Conservation (phyloP, 805 yeast genomes). For the Candida chilensis region DNA sequence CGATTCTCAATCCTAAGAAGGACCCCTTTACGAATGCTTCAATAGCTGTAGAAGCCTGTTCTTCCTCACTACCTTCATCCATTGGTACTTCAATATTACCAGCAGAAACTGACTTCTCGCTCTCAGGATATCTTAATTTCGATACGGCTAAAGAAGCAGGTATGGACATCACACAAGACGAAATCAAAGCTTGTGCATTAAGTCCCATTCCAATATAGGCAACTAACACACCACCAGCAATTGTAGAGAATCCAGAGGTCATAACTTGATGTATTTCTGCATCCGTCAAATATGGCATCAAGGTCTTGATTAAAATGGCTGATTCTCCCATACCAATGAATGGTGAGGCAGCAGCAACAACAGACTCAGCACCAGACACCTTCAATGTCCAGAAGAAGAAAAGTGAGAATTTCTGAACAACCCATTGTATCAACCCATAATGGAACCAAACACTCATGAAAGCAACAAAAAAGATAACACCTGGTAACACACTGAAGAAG, state of each 20-base stretch:
- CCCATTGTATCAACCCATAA: constrained; percentile 54
- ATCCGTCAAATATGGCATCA: constrained; percentile 46
- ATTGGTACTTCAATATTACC: constrained; percentile 41
- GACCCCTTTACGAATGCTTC: constrained; percentile 41
- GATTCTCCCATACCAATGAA: constrained; percentile 61
- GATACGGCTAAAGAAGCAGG: constrained; percentile 57
- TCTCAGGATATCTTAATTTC: constrained; percentile 50
- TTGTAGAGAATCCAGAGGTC: constrained; percentile 57
- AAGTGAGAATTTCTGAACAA: constrained; percentile 42
- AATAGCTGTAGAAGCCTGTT: constrained; percentile 30
- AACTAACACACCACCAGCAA: constrained; percentile 55
- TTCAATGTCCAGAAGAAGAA: constrained; percentile 53
- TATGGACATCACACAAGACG: constrained; percentile 64
- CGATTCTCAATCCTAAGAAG: constrained; percentile 45
- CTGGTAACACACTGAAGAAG: constrained; percentile 52
- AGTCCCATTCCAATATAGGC: constrained; percentile 57
- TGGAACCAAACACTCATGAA: constrained; percentile 52
- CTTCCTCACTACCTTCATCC: constrained; percentile 20
- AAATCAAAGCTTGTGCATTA: constrained; percentile 51
- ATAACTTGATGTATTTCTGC: constrained; percentile 57
- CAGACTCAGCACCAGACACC: constrained; percentile 56
- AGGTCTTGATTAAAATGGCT: constrained; percentile 51
- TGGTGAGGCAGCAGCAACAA: constrained; percentile 60
- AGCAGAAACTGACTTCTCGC: constrained; percentile 41
- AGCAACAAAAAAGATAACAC: constrained; percentile 56